These are phyloP conservation scores for Pseudonitzschia pungens DNA, from an alignment of 108 stramenopile species.

Conservation along the genomic window DNA sequence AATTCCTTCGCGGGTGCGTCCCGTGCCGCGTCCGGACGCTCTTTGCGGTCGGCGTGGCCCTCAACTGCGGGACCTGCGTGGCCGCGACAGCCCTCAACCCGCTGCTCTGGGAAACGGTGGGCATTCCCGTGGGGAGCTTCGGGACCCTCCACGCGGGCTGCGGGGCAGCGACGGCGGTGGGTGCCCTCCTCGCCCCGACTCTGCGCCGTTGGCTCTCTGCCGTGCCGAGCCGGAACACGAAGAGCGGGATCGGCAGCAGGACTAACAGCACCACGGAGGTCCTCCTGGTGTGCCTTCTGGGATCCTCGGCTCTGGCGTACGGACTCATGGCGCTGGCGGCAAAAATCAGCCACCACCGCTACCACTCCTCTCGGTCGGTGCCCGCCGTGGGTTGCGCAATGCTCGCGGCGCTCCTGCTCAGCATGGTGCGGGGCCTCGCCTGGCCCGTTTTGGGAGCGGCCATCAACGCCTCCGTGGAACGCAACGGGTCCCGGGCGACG, in stretches of 20 bases:
- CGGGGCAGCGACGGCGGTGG: background rate
- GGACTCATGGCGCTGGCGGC: slow-evolving; percentile 8
- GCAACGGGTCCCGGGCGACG: background rate
- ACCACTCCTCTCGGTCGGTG: background rate
- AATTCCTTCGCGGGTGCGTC: background rate
- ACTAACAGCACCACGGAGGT: background rate
- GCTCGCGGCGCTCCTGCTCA: background rate
- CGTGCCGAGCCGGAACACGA: background rate
- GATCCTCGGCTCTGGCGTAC: background rate
- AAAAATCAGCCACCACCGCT: background rate
- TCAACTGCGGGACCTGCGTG: slow-evolving; percentile 7
- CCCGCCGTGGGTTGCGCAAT: background rate
- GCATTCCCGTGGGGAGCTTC: background rate
- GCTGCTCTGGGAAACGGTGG: slow-evolving; percentile 1
- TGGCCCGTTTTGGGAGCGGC: slow-evolving; percentile 14
- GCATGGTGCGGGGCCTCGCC: slow-evolving; percentile 5
- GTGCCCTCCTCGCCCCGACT: background rate
- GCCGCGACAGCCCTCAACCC: slow-evolving; percentile 5
- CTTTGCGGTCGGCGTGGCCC: background rate
- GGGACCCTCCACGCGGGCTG: background rate
- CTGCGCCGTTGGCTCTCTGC: background rate
- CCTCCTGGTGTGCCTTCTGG: background rate
- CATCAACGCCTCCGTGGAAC: background rate
- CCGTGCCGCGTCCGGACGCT: background rate
- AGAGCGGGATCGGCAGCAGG: background rate